These are phyloP conservation scores for Saitozyma podzolica DNA, from an alignment of 768 basidiomycete species.

Conservation along the genomic window DNA sequence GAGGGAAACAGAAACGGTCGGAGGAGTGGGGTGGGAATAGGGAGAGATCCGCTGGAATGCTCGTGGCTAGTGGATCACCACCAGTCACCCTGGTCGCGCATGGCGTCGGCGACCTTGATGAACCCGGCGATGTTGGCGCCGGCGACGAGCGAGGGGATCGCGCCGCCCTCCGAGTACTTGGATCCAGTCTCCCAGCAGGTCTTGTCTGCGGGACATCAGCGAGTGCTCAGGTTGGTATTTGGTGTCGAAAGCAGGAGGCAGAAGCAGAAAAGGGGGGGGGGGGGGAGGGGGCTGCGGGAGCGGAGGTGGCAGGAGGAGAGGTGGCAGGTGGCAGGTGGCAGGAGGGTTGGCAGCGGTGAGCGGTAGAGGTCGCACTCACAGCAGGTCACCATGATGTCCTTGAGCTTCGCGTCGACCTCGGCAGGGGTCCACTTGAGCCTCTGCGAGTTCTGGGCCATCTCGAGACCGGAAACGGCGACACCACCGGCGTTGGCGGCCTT, in stretches of 20 bases:
- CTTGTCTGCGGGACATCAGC: conserved; percentile 41
- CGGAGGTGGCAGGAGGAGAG: too few relatives aligned
- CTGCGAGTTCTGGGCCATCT: conserved; percentile 74
- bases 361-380: too few relatives aligned
- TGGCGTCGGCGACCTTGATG: conserved; percentile 63
- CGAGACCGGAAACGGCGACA: conserved; percentile 74
- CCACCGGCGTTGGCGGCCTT: conserved; percentile 70
- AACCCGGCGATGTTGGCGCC: conserved; percentile 72
- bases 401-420: conserved; percentile 69
- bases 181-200: conserved; percentile 63
- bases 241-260: neutral
- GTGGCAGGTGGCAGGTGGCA: too few relatives aligned
- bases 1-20: too few relatives aligned
- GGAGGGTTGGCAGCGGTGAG: neutral
- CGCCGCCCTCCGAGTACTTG: conserved; percentile 62
- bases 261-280: too few relatives aligned
- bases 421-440: conserved; percentile 64
- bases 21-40: too few relatives aligned
- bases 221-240: conserved; percentile 2
- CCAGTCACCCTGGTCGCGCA: conserved; percentile 74
- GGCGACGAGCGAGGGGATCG: conserved; percentile 59
- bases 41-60: too few relatives aligned
- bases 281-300: too few relatives aligned
- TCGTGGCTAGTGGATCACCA: conserved; percentile 57
- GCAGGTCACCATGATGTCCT: conserved; percentile 69